These are phyloP conservation scores for Dactylonectria estremocensis DNA, from an alignment of 2,329 filamentous ascomycete species.

Conservation along the genomic window DNA sequence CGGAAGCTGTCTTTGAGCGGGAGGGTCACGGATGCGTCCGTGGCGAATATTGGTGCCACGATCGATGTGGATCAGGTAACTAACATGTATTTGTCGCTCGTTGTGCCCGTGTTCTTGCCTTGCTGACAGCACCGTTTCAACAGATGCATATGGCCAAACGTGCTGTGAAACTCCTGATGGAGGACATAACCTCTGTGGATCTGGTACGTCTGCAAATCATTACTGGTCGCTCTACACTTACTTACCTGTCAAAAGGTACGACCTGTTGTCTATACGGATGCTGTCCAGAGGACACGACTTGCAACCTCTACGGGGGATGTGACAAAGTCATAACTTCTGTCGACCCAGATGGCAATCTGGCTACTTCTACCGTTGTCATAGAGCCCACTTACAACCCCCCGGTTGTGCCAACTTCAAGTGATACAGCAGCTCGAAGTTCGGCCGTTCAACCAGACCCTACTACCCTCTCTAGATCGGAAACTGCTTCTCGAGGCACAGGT, in stretches of 20 bases:
- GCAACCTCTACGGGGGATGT: neutral
- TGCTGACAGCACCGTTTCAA: neutral
- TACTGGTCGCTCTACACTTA: neutral
- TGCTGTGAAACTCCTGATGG: slow-evolving; percentile 4
- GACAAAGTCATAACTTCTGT: neutral
- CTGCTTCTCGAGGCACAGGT: too few relatives aligned
- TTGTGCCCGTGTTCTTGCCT: neutral
- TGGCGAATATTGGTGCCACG: neutral
- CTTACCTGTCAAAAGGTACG: neutral
- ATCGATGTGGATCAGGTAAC: neutral
- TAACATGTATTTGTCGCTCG: neutral
- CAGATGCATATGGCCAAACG: neutral
- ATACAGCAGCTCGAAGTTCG: neutral
- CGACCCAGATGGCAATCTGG: neutral
- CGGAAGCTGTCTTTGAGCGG: neutral
- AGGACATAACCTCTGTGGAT: slow-evolving; percentile 4
- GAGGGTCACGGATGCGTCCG: neutral
- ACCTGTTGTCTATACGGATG: slow-evolving; percentile 5
- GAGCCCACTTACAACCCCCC: too few relatives aligned
- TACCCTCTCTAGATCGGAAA: too few relatives aligned
- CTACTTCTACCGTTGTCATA: neutral
- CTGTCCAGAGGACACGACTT: neutral
- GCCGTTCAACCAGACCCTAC: too few relatives aligned
- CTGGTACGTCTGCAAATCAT: neutral
- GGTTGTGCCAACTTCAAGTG: neutral